Base-by-base conservation (phyloP, 306 rosid species). In the Dicorynia guianensis region DNA sequence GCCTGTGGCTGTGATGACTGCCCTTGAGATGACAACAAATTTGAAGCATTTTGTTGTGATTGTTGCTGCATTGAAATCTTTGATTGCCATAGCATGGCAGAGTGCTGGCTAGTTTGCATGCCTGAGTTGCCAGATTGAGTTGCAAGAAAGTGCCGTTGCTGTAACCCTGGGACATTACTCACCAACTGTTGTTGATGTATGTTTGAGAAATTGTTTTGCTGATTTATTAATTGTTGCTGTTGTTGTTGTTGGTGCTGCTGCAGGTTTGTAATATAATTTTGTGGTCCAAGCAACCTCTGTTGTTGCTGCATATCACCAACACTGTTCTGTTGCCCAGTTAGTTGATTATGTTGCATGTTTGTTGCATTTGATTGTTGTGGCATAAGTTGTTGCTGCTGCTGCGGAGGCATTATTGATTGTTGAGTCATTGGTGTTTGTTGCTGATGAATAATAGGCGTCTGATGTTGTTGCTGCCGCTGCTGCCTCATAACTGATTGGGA, bases 391-490 rank as follows among this genome's bases (percentile, higher is more conserved):
- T 81, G 83, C 54, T 88, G 97, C 76, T 89, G 91, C 66, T 91
- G 97, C 36, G 83, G 55, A 77, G 93, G 85, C 79, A 91, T 62
- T 33, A 85, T 85, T 65, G 96, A 53, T 79, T 89, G 98, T 80
- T 90, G 99, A 55, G 76, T 54, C 83, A 89, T 79, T 46, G 91
- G 67, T 38, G 87, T 40, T 80, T 86, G 97, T 75, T 87, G 97
- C 72, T 89, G 86, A 65, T 84, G 88, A 87, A 61, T 85, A 75
- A 92, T 79, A 14, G 96, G 83, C 65, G 90, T 79, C 74, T 19
- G 97, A 75, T 89, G 98, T 65, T 86, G 96, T 40, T 83, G 98
- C 83, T 81, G 96, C 89, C 85, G 97, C 86, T 81, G 96, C 89
- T 86, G 97, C 86, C 99, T 84, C n/a, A 90, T 87, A 84, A 88